Base-by-base conservation (phyloP, 129 eudicot species). In the Scalesia atractyloides region DNA sequence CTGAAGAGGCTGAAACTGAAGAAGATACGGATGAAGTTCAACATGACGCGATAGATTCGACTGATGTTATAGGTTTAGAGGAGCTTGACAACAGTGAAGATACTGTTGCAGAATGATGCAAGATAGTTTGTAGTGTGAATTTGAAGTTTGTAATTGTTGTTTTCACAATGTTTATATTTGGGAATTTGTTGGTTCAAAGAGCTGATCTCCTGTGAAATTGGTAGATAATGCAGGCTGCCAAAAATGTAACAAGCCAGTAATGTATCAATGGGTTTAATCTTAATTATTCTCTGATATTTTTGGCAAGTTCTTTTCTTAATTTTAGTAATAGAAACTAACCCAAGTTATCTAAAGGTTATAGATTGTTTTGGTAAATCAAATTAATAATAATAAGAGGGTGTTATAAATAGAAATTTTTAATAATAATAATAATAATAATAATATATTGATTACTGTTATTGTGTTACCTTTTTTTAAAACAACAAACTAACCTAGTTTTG, bases 161-260 rank as follows among this genome's bases (percentile, higher is more conserved):
- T 43, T 11, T 11, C 37, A 44, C 37, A 19, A 10, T 14, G 70
- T 47, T 43, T 43, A 10, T 26, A 30, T 60, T 60, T 60, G 65
- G 65, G 44, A 13, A 66, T 16, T 12, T 66, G 70, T 66, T 66
- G 54, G 70, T 66, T 43, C 56, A 44, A 66, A 66, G 70, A 66
- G 36, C 56, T 66, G 37, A 66, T 19, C 37, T 14, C 17, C 24
- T 65, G 17, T 44, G 54, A 59, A 26, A 26, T 41, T 66, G 70
- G 36, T 43, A 46, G 70, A 41, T 41, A 41, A 65, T 65, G 34
- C 17, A 41, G 70, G 70, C 70, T 43, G 70, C 70, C 37, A 43
- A 43, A 18, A 39, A 66, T 66, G 70, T 30, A 26, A 26, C 19
- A 18, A 54, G 5, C 36, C 33, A 57, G 36, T 20, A 57, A 57